phyloP scores from a whole-genome alignment of 1,139 yeast genomes.

The Magnusiomyces tetraspermus region DNA sequence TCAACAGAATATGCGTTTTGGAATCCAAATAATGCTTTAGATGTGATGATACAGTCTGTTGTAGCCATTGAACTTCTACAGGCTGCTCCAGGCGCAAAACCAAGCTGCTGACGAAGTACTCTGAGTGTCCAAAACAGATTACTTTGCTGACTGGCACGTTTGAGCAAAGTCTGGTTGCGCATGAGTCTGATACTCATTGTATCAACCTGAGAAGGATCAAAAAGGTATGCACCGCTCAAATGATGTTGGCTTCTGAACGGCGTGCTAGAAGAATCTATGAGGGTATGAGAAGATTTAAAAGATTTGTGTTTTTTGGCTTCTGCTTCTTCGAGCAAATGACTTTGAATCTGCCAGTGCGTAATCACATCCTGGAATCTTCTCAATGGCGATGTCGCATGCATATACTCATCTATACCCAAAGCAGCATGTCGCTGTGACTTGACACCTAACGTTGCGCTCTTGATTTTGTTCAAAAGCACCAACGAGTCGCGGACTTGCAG shows the following conservation, averaged over 20 bases:
- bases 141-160: slow-evolving; percentile 9
- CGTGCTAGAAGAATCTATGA: not conserved
- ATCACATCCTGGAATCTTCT: slow-evolving; percentile 77
- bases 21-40: not conserved
- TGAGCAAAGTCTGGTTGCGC: slow-evolving; percentile 12
- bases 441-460: slow-evolving; percentile 37
- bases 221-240: not conserved
- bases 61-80: not conserved
- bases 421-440: slow-evolving; percentile 46
- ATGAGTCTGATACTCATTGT: slow-evolving; percentile 10
- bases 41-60: not conserved
- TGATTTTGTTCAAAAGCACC: slow-evolving; percentile 26
- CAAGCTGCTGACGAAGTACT: slow-evolving; percentile 5
- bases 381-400: slow-evolving; percentile 82
- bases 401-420: slow-evolving; percentile 54
- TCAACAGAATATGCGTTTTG: not conserved
- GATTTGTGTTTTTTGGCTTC: not conserved
- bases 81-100: not conserved
- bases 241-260: not conserved
- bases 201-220: slow-evolving; percentile 11
- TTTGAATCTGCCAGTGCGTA: slow-evolving; percentile 60
- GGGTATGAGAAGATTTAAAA: not conserved
- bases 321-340: slow-evolving; percentile 26
- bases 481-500: slow-evolving; percentile 7
- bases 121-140: slow-evolving; percentile 11